A percentile compares a stretch with the other conserved stretches of the same genome.
Conservation (phyloP, 208 protist species). For the Wallacemonas collosoma region DNA sequence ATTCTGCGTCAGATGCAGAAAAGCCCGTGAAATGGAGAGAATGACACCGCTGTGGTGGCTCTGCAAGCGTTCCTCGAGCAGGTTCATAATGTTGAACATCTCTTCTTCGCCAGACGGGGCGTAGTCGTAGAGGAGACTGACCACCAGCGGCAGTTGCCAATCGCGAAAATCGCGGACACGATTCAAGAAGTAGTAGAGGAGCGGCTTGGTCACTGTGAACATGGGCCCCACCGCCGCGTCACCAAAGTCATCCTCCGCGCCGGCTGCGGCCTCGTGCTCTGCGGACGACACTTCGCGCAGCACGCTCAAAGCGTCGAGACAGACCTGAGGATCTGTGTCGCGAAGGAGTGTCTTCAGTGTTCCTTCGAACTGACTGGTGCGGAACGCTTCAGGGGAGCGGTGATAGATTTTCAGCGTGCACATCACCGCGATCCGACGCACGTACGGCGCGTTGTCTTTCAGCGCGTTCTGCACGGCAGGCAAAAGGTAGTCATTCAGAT, state of each 20-base stretch:
- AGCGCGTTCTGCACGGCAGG: constrained; percentile 74
- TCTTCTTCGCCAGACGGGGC: constrained; percentile 74
- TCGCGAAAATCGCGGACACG: constrained; percentile 79
- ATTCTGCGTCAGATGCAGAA: constrained; percentile 89
- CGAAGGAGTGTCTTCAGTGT: constrained; percentile 72
- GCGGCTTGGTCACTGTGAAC: constrained; percentile 54
- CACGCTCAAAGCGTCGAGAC: constrained; percentile 71
- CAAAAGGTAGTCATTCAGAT: constrained; percentile 81
- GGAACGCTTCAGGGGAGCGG: constrained; percentile 53
- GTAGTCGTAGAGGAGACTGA: constrained; percentile 70
- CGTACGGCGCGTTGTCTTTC: constrained; percentile 90
- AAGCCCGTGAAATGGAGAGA: constrained; percentile 75
- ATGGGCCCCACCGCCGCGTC: constrained; percentile 26
- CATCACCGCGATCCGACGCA: constrained; percentile 94
- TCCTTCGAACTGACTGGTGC: constrained; percentile 35
- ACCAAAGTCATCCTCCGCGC: background rate
- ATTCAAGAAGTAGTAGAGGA: constrained; percentile 87
- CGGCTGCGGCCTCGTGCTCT: constrained; percentile 19
- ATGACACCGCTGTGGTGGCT: constrained; percentile 90
- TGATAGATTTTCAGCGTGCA: constrained; percentile 82
- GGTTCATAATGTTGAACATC: constrained; percentile 93
- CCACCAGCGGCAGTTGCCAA: constrained; percentile 86
- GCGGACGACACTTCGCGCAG: constrained; percentile 75
- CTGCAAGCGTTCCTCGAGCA: constrained; percentile 90
- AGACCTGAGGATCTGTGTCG: constrained; percentile 90